Evolutionary conservation across 768 basidiomycete genomes (phyloP).

Genomic region (Suillus subluteus): DNA sequence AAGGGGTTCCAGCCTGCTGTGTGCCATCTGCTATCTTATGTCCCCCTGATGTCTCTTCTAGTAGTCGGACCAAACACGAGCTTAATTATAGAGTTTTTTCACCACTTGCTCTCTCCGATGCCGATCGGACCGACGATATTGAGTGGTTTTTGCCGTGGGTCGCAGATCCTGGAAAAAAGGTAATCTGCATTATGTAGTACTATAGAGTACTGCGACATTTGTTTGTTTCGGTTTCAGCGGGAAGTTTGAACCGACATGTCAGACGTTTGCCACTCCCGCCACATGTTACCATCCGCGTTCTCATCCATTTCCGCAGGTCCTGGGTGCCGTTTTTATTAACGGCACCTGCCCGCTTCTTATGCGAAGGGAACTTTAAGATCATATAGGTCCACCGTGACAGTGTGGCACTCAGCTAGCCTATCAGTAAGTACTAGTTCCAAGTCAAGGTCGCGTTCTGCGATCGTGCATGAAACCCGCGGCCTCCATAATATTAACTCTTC

Average conservation of each 20-base stretch:
- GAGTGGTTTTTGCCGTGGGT: slow-evolving; percentile 31
- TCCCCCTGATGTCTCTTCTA: too few species aligned
- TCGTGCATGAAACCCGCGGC: neutral
- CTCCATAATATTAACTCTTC: neutral
- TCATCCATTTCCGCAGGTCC: neutral
- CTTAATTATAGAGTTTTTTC: neutral
- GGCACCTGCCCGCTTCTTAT: too few species aligned
- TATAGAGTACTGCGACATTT: neutral
- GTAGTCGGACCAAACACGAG: neutral
- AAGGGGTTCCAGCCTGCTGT: neutral
- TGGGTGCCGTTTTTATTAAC: neutral
- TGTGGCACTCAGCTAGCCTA: neutral
- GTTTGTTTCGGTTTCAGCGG: neutral
- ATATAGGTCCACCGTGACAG: neutral
- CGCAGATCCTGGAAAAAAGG: neutral
- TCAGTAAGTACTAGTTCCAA: neutral
- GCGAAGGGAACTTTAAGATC: neutral
- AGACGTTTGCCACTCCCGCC: neutral
- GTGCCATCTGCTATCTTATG: neutral
- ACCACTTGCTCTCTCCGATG: slow-evolving; percentile 18
- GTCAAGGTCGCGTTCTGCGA: neutral
- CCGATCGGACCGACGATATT: slow-evolving; percentile 24
- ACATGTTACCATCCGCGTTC: neutral
- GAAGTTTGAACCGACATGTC: neutral
- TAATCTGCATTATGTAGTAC: neutral